phyloP scores from a whole-genome alignment of 2,329 filamentous ascomycete species.

The Trichoderma afroharzianum region DNA sequence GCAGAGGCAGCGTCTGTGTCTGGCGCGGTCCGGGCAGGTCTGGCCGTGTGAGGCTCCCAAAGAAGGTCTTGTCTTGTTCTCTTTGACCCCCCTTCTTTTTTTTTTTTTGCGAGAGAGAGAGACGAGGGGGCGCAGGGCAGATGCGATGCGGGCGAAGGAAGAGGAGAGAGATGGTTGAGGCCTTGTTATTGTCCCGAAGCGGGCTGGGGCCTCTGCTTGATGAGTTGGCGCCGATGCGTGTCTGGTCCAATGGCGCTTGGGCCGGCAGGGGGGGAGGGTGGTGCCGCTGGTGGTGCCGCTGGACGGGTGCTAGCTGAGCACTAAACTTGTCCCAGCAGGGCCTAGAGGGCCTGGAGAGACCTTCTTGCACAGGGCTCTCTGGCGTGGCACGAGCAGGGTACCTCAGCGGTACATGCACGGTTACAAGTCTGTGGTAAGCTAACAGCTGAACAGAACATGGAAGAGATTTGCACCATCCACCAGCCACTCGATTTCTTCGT shows the following conservation, averaged over 20 bases:
- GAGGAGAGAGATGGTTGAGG: constrained; percentile 17
- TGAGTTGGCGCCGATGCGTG: constrained; percentile 38
- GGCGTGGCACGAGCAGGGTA: background rate
- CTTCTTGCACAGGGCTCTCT: background rate
- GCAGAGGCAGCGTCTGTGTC: background rate
- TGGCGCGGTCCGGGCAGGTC: background rate
- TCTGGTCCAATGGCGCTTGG: constrained; percentile 33
- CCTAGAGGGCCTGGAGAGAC: background rate
- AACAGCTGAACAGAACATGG: background rate
- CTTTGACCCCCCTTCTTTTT: background rate
- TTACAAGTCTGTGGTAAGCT: background rate
- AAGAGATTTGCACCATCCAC: background rate
- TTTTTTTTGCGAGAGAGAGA: background rate
- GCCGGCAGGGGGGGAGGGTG: constrained; percentile 28
- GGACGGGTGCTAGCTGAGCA: constrained; percentile 17
- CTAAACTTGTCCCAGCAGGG: background rate
- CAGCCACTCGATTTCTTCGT: background rate
- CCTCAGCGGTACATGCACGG: background rate
- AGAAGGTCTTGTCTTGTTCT: background rate
- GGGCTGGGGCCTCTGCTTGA: constrained; percentile 27
- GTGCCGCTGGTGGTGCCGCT: constrained; percentile 20
- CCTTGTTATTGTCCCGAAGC: constrained; percentile 35
- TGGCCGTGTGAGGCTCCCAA: background rate
- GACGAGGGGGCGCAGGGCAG: constrained; percentile 3
- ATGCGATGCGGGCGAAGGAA: constrained; percentile 5